A percentile compares a stretch with the other conserved stretches of the same genome.
phyloP scores from a whole-genome alignment of 139 green algal species.

The Chlamydomonas sp. region DNA sequence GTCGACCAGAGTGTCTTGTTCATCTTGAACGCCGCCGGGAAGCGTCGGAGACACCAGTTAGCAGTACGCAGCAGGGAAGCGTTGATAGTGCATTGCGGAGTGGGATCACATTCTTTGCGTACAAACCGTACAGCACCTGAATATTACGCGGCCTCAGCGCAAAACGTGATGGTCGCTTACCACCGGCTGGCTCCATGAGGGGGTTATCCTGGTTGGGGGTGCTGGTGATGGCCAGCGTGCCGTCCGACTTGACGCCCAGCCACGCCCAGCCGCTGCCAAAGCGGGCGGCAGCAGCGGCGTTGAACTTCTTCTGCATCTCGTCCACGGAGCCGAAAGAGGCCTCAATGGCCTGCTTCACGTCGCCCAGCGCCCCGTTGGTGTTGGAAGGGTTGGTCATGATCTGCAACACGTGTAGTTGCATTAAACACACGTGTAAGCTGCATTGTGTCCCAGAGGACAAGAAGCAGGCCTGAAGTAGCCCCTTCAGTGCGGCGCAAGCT shows the following conservation, averaged over 20 bases:
- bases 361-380: slow-evolving; percentile 43
- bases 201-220: slow-evolving; percentile 89
- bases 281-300: slow-evolving; percentile 69
- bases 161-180: not conserved
- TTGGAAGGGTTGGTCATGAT: slow-evolving; percentile 52
- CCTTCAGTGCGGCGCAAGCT: too few relatives aligned
- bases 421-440: not conserved
- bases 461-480: too few relatives aligned
- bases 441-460: not conserved
- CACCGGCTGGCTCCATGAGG: slow-evolving; percentile 45
- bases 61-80: not conserved
- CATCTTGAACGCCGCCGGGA: slow-evolving; percentile 5
- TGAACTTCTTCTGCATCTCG: slow-evolving; percentile 86
- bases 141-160: not conserved
- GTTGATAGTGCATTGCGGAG: not conserved
- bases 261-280: slow-evolving; percentile 92
- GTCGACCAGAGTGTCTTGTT: not conserved
- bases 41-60: not conserved
- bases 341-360: slow-evolving; percentile 73
- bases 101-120: not conserved
- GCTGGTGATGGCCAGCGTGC: slow-evolving; percentile 74
- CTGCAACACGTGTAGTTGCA: not conserved
- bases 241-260: slow-evolving; percentile 73
- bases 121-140: not conserved
- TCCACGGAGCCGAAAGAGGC: slow-evolving; percentile 74